Conservation (phyloP, 2,329 filamentous ascomycete species). For the Elsinoe batatas region DNA sequence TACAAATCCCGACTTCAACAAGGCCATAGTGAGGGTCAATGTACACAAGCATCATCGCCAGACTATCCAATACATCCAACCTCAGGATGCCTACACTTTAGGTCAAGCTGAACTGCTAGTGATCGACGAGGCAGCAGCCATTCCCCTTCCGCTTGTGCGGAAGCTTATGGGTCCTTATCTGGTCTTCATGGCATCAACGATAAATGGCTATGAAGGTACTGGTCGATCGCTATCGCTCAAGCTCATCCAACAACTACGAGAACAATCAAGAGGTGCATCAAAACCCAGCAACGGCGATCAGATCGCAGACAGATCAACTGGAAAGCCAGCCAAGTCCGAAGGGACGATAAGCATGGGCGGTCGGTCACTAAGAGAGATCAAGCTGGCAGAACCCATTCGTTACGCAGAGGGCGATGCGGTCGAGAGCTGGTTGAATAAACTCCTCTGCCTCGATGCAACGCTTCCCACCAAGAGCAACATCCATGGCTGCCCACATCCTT, state of each 20-base stretch:
- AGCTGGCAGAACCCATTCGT: conserved; percentile 84
- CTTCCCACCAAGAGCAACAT: conserved; percentile 67
- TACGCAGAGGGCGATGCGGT: conserved; percentile 85
- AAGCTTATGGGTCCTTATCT: conserved; percentile 95
- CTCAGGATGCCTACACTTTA: conserved; percentile 87
- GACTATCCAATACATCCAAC: conserved; percentile 97
- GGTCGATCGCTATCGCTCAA: conserved; percentile 91
- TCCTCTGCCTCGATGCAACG: conserved; percentile 89
- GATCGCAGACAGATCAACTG: conserved; percentile 69
- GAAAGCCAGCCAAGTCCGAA: conserved; percentile 56
- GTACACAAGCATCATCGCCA: conserved; percentile 90
- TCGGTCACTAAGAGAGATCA: conserved; percentile 81
- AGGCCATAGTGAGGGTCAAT: conserved; percentile 95
- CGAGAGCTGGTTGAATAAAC: conserved; percentile 90
- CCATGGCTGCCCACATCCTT: conserved; percentile 79
- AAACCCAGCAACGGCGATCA: conserved; percentile 50
- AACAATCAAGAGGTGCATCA: conserved; percentile 66
- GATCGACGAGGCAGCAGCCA: conserved; percentile 95
- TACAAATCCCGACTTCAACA: conserved; percentile 97
- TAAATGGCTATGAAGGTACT: conserved; percentile 97
- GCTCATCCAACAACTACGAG: conserved; percentile 89
- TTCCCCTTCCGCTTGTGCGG: conserved; percentile 80
- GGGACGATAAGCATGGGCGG: conserved; percentile 52
- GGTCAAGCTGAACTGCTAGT: conserved; percentile 92
- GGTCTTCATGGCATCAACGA: conserved; percentile 98